A percentile compares a stretch with the other conserved stretches of the same genome.
phyloP scores from a whole-genome alignment of 768 basidiomycete genomes.

The Exidia glandulosa region DNA sequence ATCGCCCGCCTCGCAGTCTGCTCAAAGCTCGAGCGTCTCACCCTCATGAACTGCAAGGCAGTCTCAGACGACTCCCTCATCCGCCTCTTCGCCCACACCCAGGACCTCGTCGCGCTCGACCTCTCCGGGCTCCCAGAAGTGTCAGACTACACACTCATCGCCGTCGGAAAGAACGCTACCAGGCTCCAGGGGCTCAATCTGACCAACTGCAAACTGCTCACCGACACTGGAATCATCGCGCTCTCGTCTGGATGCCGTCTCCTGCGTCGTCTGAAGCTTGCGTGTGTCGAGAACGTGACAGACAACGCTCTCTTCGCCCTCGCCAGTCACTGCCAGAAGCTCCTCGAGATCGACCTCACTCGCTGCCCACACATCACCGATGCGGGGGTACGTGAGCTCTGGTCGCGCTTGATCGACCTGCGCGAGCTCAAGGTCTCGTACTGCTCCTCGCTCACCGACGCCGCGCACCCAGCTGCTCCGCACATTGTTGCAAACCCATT shows the following conservation, averaged over 20 bases:
- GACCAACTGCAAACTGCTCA: constrained; percentile 67
- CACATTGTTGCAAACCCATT: constrained; percentile 17
- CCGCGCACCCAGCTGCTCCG: constrained; percentile 71
- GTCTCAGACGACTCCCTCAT: constrained; percentile 55
- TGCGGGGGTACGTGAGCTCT: constrained; percentile 67
- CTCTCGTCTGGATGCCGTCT: constrained; percentile 65
- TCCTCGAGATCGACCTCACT: constrained; percentile 92
- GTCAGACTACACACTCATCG: constrained; percentile 59
- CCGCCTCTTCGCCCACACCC: constrained; percentile 54
- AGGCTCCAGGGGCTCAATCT: constrained; percentile 89
- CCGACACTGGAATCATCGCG: constrained; percentile 65
- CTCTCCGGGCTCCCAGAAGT: constrained; percentile 61
- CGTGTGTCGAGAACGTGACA: constrained; percentile 62
- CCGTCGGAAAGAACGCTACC: constrained; percentile 56
- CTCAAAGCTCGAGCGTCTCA: constrained; percentile 76
- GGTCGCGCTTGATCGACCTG: constrained; percentile 70
- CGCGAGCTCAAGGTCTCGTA: constrained; percentile 84
- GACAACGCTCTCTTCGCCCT: constrained; percentile 67
- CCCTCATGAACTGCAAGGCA: constrained; percentile 65
- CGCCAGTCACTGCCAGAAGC: constrained; percentile 66
- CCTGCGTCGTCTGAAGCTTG: constrained; percentile 84
- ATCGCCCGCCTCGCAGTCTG: constrained; percentile 64
- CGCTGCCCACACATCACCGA: constrained; percentile 72
- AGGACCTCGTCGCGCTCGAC: constrained; percentile 79
- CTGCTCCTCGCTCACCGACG: constrained; percentile 67